These are phyloP conservation scores for Lycium ferocissimum DNA, from an alignment of 257 asterid species.

Conservation along the genomic window DNA sequence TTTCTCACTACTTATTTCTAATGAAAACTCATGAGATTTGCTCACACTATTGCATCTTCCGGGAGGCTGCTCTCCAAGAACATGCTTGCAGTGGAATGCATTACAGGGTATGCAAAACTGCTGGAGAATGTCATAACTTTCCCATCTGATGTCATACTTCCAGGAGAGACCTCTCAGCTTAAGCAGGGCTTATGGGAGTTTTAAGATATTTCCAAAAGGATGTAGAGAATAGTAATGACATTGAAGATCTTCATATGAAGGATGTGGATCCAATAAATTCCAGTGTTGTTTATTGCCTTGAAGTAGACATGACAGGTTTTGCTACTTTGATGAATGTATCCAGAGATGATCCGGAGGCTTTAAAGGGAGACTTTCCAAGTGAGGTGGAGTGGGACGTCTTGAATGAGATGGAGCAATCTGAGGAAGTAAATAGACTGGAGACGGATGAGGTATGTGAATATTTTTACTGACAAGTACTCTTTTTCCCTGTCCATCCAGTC, in stretches of 20 bases:
- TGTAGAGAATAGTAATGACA: slow-evolving; percentile 50
- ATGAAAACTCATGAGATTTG: slow-evolving; percentile 66
- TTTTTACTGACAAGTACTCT: slow-evolving; percentile 26
- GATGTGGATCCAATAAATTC: slow-evolving; percentile 53
- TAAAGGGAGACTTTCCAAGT: slow-evolving; percentile 63
- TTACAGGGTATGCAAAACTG: too few species aligned
- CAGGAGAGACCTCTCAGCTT: slow-evolving; percentile 67
- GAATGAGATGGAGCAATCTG: slow-evolving; percentile 78
- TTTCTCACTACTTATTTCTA: slow-evolving; percentile 71
- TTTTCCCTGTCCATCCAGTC: neutral
- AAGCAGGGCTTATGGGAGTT: slow-evolving; percentile 71
- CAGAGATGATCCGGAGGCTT: slow-evolving; percentile 46
- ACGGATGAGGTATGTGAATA: slow-evolving; percentile 74
- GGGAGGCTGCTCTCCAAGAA: too few species aligned
- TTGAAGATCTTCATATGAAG: slow-evolving; percentile 41
- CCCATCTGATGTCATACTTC: too few species aligned
- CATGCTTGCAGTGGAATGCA: too few species aligned
- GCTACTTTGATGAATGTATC: slow-evolving; percentile 51
- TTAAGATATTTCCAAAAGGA: slow-evolving; percentile 69
- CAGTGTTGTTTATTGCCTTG: slow-evolving; percentile 71
- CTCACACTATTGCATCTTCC: slow-evolving; percentile 74
- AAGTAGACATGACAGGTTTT: slow-evolving; percentile 56
- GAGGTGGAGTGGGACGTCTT: slow-evolving; percentile 79
- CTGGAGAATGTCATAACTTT: too few species aligned
- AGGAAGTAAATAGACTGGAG: slow-evolving; percentile 85